Base-by-base conservation (phyloP, 208 protist species). In the Crithidia thermophila region DNA sequence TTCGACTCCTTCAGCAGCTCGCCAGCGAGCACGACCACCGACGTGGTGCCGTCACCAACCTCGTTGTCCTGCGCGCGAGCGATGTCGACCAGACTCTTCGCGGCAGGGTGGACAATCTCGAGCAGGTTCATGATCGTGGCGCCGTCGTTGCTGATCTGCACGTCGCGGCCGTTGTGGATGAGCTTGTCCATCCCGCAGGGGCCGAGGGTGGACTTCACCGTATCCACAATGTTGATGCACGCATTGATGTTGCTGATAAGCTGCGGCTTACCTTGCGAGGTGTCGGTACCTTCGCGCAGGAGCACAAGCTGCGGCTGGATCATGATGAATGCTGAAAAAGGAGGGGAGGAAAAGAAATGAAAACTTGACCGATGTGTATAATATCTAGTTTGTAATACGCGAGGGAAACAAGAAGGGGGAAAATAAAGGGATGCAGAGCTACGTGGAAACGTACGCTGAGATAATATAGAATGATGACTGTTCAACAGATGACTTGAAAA, bases 161-260 rank as follows among this genome's bases (percentile, higher is more conserved):
- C 84, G 39, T 96, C 90, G 58, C 91, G 84, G 51, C 89, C 87
- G 58, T 95, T 96, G 74, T 98, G 89, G 69, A 99, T 99, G 23
- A 99, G 88, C 87, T 99, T 99, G 80, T 99, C 99, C 98, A 99
- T 99, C 34, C 99, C 99, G 58, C 99, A 95, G 27, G 99, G 99
- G 37, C 98, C 98, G 45, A 98, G 87, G 10, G 95, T 98, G n/a
- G 95, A 95, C 70, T 96, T 97, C 21, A 98, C 87, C n/a, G 89
- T 97, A 65, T 98, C 93, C n/a, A 97, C 95, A 72, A 98, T 86
- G 72, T 91, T 93, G 62, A 92, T 86, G 90, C 98, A 99, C 13
- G 99, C 99, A 79, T 99, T 99, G 77, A 99, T 99, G 87, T 99
- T 99, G 76, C 87, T 98, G 69, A 99, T 97, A 16, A 99, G 78